Base-by-base conservation (phyloP, 768 basidiomycete species). In the Tylopilus plumbeoviolaceoides region DNA sequence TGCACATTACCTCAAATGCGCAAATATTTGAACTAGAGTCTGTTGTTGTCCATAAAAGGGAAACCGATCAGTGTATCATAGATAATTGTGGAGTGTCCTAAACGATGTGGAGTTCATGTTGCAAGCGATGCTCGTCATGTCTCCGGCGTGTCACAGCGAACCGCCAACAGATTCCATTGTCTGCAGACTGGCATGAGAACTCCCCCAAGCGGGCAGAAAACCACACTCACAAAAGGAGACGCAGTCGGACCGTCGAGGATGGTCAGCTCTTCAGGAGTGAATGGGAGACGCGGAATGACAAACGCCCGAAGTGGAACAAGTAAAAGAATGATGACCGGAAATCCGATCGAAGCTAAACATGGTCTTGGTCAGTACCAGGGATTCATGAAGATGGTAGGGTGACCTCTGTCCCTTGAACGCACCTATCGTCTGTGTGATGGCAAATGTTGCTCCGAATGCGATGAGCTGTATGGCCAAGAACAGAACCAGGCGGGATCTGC, bases 231-330 rank as follows among this genome's bases (percentile, higher is more conserved):
- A 59, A 89, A 89, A n/a, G 83, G 78, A 14, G 89, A 91, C 11
- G 95, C 94, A 0, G 90, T 87, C 0, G 92, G 89, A 2, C 89
- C 87, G 65, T 97, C 95, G n/a, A 98, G 77, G 20, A 93, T 85
- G 2, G 75, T 75, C 36, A 98, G 71, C 63, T 97, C 95, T 55
- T 87, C 88, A 4, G 68, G 62, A 0, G 85, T 86, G 65, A 97
- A 94, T 0, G 85, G 78, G 40, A 95, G 69, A 18, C 75, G 75
- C 0, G 94, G 91, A 14, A 95, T 76, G n/a, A 89, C 58, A 52
- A 77, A 72, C 23, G 81, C 77, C 44, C 94, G 79, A 12, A 94
- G 55, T 0, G 94, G 95, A 21, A 95, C 76, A 14, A 97, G 77
- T 36, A 91, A 69, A 65, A 90, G 80, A 62, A 95, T 94, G 61